Evolutionary conservation across 2,329 filamentous ascomycete species (phyloP).

Genomic region (Ambrosiella xylebori): DNA sequence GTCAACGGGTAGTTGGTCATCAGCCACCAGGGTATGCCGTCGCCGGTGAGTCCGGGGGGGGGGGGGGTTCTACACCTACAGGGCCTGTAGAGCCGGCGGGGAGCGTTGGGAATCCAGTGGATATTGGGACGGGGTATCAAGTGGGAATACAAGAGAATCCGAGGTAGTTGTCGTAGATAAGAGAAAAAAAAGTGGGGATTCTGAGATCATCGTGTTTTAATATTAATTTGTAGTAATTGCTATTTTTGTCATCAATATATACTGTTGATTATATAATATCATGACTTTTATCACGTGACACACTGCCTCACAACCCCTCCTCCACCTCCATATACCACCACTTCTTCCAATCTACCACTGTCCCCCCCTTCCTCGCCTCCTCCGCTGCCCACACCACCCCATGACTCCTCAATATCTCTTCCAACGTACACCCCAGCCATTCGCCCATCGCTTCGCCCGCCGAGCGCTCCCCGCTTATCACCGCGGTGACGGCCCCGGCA

Average conservation of each 20-base stretch:
- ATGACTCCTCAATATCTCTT: constrained; percentile 79
- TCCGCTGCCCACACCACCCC: constrained; percentile 90
- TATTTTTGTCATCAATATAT: background rate
- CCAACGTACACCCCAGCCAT: constrained; percentile 65
- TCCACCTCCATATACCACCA: constrained; percentile 48
- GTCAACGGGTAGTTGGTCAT: background rate
- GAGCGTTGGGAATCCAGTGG: constrained; percentile 17
- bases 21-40: constrained; percentile 1
- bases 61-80: background rate
- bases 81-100: constrained; percentile 15
- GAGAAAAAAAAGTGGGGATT: background rate
- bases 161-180: constrained; percentile 18
- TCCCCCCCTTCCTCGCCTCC: constrained; percentile 54
- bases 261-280: background rate
- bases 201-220: background rate
- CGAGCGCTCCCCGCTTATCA: constrained; percentile 51
- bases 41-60: background rate
- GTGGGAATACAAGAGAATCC: constrained; percentile 8
- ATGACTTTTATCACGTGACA: background rate
- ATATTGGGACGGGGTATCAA: background rate
- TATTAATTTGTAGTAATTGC: background rate
- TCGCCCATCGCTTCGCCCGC: constrained; percentile 55
- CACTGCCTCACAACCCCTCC: constrained; percentile 12
- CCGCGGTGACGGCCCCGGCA: constrained; percentile 61
- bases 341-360: constrained; percentile 53